phyloP scores from a whole-genome alignment of 345 rosid genomes.

The Eucalyptus grandis region DNA sequence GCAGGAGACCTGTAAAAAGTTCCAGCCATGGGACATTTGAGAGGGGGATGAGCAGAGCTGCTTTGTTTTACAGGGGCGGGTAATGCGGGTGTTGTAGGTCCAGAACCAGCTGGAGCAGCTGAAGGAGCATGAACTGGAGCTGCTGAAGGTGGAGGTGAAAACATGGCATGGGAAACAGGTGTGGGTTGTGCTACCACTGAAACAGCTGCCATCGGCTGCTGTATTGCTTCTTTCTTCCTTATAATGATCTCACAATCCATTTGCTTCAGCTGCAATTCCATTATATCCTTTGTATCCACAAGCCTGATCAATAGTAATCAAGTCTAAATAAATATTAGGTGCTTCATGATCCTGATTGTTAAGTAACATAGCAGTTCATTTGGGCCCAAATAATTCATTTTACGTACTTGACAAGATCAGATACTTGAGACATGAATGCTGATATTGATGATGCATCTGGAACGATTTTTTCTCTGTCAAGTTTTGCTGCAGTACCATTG shows the following conservation, averaged over 20 bases:
- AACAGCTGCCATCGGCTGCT: slow-evolving; percentile 24
- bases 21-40: slow-evolving; percentile 96
- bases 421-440: slow-evolving; percentile 81
- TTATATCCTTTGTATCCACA: slow-evolving; percentile 85
- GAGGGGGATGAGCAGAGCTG: slow-evolving; percentile 42
- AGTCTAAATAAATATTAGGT: neutral
- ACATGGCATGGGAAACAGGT: slow-evolving; percentile 23
- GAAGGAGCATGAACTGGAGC: slow-evolving; percentile 11
- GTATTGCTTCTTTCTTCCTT: slow-evolving; percentile 83
- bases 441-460: slow-evolving; percentile 43
- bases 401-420: slow-evolving; percentile 79
- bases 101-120: slow-evolving; percentile 17
- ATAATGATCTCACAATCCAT: slow-evolving; percentile 67
- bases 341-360: neutral
- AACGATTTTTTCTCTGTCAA: slow-evolving; percentile 1
- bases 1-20: slow-evolving; percentile 79
- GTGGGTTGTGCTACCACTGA: slow-evolving; percentile 10
- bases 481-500: slow-evolving; percentile 10
- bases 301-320: slow-evolving; percentile 35
- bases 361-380: neutral
- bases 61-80: slow-evolving; percentile 31
- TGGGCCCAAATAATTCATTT: neutral
- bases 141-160: slow-evolving; percentile 21
- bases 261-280: slow-evolving; percentile 84
- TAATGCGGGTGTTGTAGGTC: slow-evolving; percentile 16